Evolutionary conservation across 129 eudicot species (phyloP).

Genomic region (Calendula officinalis): DNA sequence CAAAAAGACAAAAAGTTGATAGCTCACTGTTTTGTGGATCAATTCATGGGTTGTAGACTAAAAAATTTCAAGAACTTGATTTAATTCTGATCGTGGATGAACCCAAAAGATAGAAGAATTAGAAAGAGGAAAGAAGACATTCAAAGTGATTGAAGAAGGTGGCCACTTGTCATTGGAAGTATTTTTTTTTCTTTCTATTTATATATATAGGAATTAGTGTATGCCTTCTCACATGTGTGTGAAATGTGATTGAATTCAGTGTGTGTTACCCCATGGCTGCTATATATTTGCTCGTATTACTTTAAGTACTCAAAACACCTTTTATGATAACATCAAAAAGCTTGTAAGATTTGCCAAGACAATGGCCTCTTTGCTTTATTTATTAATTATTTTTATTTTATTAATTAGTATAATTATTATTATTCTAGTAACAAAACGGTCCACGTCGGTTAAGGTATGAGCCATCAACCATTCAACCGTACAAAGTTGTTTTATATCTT

Average conservation of each 20-base stretch:
- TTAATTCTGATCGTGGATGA: conserved; percentile 53
- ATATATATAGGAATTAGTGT: conserved; percentile 25
- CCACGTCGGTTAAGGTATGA: conserved; percentile 20
- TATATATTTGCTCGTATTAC: conserved; percentile 6
- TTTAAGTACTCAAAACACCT: conserved; percentile 25
- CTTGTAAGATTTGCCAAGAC: conserved; percentile 28
- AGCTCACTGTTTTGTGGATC: conserved; percentile 8
- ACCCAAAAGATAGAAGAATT: conserved; percentile 62
- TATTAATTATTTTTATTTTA: not conserved
- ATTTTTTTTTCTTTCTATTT: conserved; percentile 16
- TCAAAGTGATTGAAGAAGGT: conserved; percentile 35
- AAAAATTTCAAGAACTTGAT: conserved; percentile 7
- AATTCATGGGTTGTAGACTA: conserved; percentile 8
- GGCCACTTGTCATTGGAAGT: conserved; percentile 38
- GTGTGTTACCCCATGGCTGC: conserved; percentile 24
- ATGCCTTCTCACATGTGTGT: conserved; percentile 2
- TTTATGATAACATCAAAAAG: conserved; percentile 28
- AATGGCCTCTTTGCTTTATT: not conserved
- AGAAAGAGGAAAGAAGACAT: conserved; percentile 67
- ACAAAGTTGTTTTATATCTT: conserved; percentile 24
- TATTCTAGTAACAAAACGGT: conserved; percentile 22
- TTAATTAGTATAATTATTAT: not conserved
- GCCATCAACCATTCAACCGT: conserved; percentile 28
- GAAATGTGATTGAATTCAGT: conserved; percentile 3
- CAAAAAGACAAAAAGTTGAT: not conserved